phyloP scores from a whole-genome alignment of 2,329 filamentous ascomycete genomes.

The Calonectria pauciramosa region DNA sequence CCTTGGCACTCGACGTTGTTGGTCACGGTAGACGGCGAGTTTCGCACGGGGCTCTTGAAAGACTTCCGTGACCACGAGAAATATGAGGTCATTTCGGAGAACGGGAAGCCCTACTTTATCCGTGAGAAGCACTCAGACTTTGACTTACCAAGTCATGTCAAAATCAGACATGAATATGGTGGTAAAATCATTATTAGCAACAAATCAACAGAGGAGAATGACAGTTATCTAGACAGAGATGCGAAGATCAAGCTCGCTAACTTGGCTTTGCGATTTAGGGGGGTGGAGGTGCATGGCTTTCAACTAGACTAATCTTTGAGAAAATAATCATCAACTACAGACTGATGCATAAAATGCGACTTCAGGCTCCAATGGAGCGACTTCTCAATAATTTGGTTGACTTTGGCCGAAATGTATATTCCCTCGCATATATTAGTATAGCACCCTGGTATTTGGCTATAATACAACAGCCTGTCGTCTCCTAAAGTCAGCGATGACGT shows the following conservation, averaged over 20 bases:
- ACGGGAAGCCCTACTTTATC: neutral
- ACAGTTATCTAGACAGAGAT: neutral
- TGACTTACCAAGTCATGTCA: neutral
- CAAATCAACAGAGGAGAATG: neutral
- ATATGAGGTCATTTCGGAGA: neutral
- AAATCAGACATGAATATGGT: neutral
- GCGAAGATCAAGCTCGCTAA: neutral
- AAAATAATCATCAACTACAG: neutral
- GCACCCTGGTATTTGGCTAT: neutral
- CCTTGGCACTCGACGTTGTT: neutral
- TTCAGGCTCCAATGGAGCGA: too few relatives aligned
- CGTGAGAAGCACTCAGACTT: neutral
- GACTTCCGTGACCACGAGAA: neutral
- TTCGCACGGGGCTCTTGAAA: neutral
- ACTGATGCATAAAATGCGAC: neutral
- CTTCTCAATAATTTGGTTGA: too few relatives aligned
- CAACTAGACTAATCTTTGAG: neutral
- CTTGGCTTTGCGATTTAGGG: neutral
- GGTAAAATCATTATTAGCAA: neutral
- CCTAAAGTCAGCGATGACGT: neutral
- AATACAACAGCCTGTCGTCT: neutral
- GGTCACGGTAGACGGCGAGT: neutral
- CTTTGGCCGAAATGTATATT: neutral
- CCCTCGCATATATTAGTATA: neutral
- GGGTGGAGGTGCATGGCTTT: neutral